Base-by-base conservation (phyloP, 1,284 basidiomycete genomes). In the Ceratorhiza oryzae-sativae region DNA sequence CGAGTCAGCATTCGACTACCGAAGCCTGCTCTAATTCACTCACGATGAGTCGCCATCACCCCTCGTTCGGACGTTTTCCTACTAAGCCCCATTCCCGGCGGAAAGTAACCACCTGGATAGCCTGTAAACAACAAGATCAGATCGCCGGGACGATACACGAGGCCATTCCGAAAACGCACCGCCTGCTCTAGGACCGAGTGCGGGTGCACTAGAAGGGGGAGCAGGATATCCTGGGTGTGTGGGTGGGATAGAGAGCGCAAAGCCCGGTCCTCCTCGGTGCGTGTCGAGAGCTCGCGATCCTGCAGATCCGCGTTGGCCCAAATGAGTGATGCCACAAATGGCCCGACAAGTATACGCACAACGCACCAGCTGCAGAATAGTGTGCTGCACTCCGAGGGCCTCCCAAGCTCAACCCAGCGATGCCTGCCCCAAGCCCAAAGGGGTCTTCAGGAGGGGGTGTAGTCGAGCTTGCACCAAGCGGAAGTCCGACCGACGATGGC, bases 301-400 rank as follows among this genome's bases (percentile, higher is more conserved):
- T 71, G 42, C n/a, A 20, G 15, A 25, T 27, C 12, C 10, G 41
- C 36, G 20, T 13, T 3, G 23, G 4, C 9, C 34, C 27, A 42
- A 55, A 42, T 67, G n/a, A 67, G 49, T 53, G 32, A 27, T 36
- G 30, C 34, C 46, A 32, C 15, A 32, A 4, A 30, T 12, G 32
- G 55, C 39, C 15, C 34, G 34, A 55, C n/a, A 18, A 30, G 48
- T 13, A 12, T 39, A 67, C 49, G 42, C 42, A 59, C 41, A 46
- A 71, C 67, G 55, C 42, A 71, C 67, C 55, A 71, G 67, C 53
- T 71, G 67, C 67, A 58, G 67, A 71, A 39, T 71, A 71, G 39
- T 49, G 42, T 49, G 67, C 67, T 59, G 67, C 55, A 46, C 67
- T 71, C 25, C 55, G 67, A 27, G 67, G 55, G 18, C 53, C 42